Percentiles rank a stretch among this genome's conserved stretches.
Evolutionary conservation across 306 rosid species (phyloP).

Genomic region (Acacia crassicarpa): DNA sequence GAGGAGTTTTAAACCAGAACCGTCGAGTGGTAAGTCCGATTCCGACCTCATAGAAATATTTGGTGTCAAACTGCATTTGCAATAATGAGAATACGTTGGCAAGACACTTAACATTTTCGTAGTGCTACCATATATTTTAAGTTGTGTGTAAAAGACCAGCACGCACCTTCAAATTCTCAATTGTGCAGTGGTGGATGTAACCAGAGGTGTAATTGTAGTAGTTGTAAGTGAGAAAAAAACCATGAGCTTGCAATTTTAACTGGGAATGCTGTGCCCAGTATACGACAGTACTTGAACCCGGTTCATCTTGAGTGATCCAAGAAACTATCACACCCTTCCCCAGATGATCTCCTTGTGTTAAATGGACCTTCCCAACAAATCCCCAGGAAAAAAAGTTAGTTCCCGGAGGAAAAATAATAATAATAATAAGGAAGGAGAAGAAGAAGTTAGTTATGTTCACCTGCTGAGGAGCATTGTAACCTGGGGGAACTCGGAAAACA

Average conservation of each 20-base stretch:
- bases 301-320: slow-evolving; percentile 67
- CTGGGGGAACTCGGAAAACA: slow-evolving; percentile 57
- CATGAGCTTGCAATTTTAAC: slow-evolving; percentile 39
- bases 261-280: slow-evolving; percentile 51
- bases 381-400: neutral
- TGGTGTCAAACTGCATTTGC: slow-evolving; percentile 58
- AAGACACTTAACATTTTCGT: neutral
- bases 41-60: slow-evolving; percentile 71
- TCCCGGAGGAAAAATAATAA: neutral
- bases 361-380: slow-evolving; percentile 62
- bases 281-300: slow-evolving; percentile 58
- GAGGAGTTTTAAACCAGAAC: slow-evolving; percentile 75
- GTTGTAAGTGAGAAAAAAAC: slow-evolving; percentile 45
- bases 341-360: slow-evolving; percentile 79
- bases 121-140: neutral
- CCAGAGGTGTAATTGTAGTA: slow-evolving; percentile 73
- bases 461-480: slow-evolving; percentile 82
- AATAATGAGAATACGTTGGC: neutral
- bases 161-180: slow-evolving; percentile 40
- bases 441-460: slow-evolving; percentile 19
- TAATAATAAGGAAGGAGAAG: neutral
- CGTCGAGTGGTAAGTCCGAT: slow-evolving; percentile 44
- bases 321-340: slow-evolving; percentile 73
- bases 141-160: neutral
- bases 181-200: slow-evolving; percentile 65